phyloP scores from a whole-genome alignment of 1,284 basidiomycete species.

The Anthracocystis setariae region DNA sequence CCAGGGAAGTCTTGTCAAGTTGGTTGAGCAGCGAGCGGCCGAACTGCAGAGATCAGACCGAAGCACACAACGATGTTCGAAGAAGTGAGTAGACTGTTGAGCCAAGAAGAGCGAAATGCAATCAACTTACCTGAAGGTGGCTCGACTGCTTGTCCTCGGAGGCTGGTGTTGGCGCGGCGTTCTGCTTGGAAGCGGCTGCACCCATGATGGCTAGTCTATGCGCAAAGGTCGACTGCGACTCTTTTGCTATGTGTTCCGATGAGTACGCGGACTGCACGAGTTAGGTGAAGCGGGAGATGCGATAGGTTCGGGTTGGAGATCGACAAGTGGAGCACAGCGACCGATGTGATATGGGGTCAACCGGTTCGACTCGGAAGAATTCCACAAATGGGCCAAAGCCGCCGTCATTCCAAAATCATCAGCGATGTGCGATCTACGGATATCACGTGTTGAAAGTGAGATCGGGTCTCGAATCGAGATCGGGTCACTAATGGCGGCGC shows the following conservation, averaged over 20 bases:
- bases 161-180: slow-evolving; percentile 30
- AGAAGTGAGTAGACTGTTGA: neutral
- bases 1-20: slow-evolving; percentile 48
- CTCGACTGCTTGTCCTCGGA: slow-evolving; percentile 47
- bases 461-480: slow-evolving; percentile 11
- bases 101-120: no score
- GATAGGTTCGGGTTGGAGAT: neutral
- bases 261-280: no score
- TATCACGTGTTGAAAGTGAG: slow-evolving; percentile 30
- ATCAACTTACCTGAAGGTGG: slow-evolving; percentile 38
- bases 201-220: slow-evolving; percentile 21
- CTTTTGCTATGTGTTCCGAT: neutral
- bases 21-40: slow-evolving; percentile 52
- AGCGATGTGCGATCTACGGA: neutral
- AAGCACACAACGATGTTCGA: neutral
- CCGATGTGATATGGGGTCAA: slow-evolving; percentile 6
- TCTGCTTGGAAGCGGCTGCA: slow-evolving; percentile 51
- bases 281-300: neutral
- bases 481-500: slow-evolving; percentile 10
- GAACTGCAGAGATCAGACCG: slow-evolving; percentile 20
- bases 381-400: slow-evolving; percentile 3
- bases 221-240: neutral
- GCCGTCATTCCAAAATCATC: neutral
- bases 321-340: slow-evolving; percentile 5
- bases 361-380: slow-evolving; percentile 46